Percentiles rank a stretch among this genome's conserved stretches.
Evolutionary conservation across 202 grass and related monocot genomes (phyloP).

Genomic region (Musa balbisiana): DNA sequence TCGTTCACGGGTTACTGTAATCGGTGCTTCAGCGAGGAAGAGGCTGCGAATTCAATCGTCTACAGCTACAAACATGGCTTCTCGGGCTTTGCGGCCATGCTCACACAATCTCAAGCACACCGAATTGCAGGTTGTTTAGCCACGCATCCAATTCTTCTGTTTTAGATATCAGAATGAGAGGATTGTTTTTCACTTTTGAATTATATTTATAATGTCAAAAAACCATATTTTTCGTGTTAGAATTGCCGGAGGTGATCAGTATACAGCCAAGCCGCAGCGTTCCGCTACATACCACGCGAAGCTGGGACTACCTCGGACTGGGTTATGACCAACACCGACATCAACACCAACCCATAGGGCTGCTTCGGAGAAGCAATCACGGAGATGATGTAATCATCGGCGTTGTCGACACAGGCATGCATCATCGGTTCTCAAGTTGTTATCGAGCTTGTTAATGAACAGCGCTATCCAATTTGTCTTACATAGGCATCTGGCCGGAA

Average conservation of each 20-base stretch:
- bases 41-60: slow-evolving; percentile 1
- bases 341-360: background rate
- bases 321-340: background rate
- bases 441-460: too few species aligned
- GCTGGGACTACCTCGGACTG: slow-evolving; percentile 18
- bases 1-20: background rate
- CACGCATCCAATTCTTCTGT: too few species aligned
- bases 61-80: slow-evolving; percentile 24
- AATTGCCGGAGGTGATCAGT: slow-evolving; percentile 6
- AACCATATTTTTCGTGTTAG: background rate
- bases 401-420: background rate
- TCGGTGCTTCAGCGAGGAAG: slow-evolving; percentile 3
- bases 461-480: too few species aligned
- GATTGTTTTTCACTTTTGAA: too few species aligned
- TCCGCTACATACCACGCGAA: slow-evolving; percentile 7
- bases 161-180: too few species aligned
- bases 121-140: background rate
- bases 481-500: slow-evolving; percentile 52
- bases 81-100: slow-evolving; percentile 17
- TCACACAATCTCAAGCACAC: slow-evolving; percentile 5
- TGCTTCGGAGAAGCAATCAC: background rate
- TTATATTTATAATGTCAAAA: too few species aligned
- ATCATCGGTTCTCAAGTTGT: too few species aligned
- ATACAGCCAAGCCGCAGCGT: background rate
- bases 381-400: slow-evolving; percentile 10